Base-by-base conservation (phyloP, 331 rosid genomes). In the Pyracantha coccinea region DNA sequence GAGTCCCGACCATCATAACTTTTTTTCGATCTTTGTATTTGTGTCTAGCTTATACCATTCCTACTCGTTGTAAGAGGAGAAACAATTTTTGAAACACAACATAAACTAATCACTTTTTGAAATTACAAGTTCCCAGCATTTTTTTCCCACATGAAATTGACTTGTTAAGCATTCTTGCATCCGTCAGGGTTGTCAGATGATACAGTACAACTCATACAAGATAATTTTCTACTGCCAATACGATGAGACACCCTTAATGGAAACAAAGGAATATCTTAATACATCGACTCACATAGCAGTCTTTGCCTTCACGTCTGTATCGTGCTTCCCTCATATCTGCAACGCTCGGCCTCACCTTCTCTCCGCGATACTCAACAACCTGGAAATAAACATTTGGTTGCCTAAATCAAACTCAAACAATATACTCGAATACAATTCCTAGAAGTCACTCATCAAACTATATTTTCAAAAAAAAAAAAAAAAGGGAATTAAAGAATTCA, bases 331-430 rank as follows among this genome's bases (percentile, higher is more conserved):
- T 89, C 76, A 88, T 66, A 88, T 95, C 99, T 58, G 99, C 96
- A 78, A 95, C 85, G 75, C 96, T 88, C 1, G 91, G 83, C 78
- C 99, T 89, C 68, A 92, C 97, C 69, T 79, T 84, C 88, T 87
- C 99, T 33, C 99, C 99, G n/a, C 92, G 96, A 77, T 95, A 95
- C 84, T 95, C 99, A 35, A 88, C 87, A 84, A 95, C 92, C 99
- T 95, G 79, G 72, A 74, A 68, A 79, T 20, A 85, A 23, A 74
- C 45, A 23, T 27, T 78, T 62, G 45, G 45, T 45, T 68, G 24
- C 20, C 23, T 17, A 15, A 52, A 52, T 52, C 19, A 5, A 19
- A 23, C 54, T 14, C 31, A 59, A 24, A 38, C 19, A 23, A 52
- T n/a, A 27, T n/a, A 8, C 11, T 29, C 6, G 14, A 15, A 67